Evolutionary conservation across 1,284 basidiomycete species (phyloP).

Genomic region (Athelia psychrophila): DNA sequence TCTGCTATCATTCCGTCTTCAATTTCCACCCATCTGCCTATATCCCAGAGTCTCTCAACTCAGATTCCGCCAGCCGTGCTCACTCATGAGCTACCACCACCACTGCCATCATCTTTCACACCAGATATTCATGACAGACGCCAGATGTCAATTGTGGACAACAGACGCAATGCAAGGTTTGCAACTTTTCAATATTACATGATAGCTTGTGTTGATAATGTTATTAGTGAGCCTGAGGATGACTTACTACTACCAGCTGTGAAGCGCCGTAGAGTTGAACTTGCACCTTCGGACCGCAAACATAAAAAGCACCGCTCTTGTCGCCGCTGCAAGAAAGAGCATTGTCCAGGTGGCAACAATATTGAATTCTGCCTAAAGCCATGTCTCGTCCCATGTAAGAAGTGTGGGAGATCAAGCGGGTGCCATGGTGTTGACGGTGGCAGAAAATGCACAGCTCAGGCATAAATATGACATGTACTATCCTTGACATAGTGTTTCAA

Average conservation of each 20-base stretch:
- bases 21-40: neutral
- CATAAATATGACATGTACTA: too few species aligned
- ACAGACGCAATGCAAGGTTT: neutral
- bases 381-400: neutral
- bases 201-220: neutral
- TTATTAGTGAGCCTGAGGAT: too few species aligned
- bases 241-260: too few species aligned
- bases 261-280: neutral
- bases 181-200: neutral
- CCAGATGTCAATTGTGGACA: neutral
- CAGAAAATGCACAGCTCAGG: neutral
- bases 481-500: too few species aligned
- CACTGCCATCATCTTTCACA: too few species aligned
- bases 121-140: too few species aligned
- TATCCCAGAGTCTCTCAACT: neutral
- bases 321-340: neutral
- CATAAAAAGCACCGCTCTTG: neutral
- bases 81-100: too few species aligned
- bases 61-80: neutral
- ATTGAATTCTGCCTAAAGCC: neutral
- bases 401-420: neutral
- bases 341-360: neutral
- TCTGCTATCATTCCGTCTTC: neutral
- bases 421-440: neutral
- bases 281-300: neutral